Evolutionary conservation across 176 grass and related monocot species (phyloP), one percentile per base, ranked within the genome.

Genomic region (Eremochloa ophiuroides): DNA sequence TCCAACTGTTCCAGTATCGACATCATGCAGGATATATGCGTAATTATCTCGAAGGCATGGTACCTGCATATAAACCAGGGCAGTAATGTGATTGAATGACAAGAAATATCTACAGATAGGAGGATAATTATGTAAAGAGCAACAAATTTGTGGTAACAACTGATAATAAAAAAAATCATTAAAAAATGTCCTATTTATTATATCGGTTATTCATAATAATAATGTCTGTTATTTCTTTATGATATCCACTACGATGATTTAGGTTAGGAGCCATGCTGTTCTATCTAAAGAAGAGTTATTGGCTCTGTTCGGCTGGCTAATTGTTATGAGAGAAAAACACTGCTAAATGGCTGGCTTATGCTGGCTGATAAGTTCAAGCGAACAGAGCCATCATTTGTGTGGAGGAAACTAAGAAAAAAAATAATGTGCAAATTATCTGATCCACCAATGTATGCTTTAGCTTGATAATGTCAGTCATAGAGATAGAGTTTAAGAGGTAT

Each of bases 31-130:
- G 79, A 99, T 92, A 85, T 95, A 99, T 51, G 96, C 96, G 50
- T 99, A 99, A 66, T 99, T 99, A 84, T 99, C 96, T 91, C 81
- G 91, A 79, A 99, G 90, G 77, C 96, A 99, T 18, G 96, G 96
- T 44, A 99, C 96, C 96, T 99, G 62, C 72, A 85, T 5, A 87
- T 10, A 27, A 64, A 30, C 27, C 10, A 48, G 42, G 17, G 39
- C 30, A 74, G 55, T 51, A 22, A 11, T 71, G 78, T 22, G 39
- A 69, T 64, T 31, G 2, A 42, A 20, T 42, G 50, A 63, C 4
- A 82, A 76, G 35, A 84, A 73, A 50, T 46, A 56, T 82, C 16
- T 53, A 55, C 27, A 74, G 10, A 70, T 22, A 82, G 44, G 4
- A 85, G 6, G 50, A 59, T 12, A 53, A 29, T 68, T 73, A 31